Evolutionary conservation across 1,284 basidiomycete genomes (phyloP), one percentile per base, ranked within the genome.

Genomic region (Austroboletus niveus): DNA sequence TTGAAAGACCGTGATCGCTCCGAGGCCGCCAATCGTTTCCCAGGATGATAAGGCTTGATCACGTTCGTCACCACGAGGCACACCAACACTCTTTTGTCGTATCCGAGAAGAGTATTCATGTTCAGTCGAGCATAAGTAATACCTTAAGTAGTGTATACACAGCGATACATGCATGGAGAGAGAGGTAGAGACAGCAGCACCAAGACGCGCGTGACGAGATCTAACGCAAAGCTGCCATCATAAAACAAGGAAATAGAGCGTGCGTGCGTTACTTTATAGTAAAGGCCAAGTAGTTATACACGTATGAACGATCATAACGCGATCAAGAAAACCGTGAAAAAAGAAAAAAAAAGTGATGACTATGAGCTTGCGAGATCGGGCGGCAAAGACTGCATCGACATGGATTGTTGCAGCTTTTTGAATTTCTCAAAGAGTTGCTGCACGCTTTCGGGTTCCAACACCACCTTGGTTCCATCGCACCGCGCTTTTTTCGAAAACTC

Each of bases 381-480:
- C 12, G 22, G 46, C 14, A 5, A 10, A 27, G 50, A 60, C 20
- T 57, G 58, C 42, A 35, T 15, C 34, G 46, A 20, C 49, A 50
- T 32, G 27, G 43, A 41, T 24, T 55, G 47, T 17, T 47, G 62
- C 41, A 48, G 30, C 35, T 57, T 65, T 56, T 68, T 57, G 39
- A 89, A 73, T 48, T 71, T 75, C 64, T 86, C 80, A 54, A 89
- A 72, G 60, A 89, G 82, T 54, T 79, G 75, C 57, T 75, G 72
- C 57, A 89, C 83, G 31, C 84, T 80, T 60, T 79, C 74, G 14
- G 86, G 86, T 62, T 89, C 85, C 46, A 89, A 71, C 20, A 89
- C 87, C 40, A 89, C 85, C 70, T 87, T 88, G 31, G 81, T 82
- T 31, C 89, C 89, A 57, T 91, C 88, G 62, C 89, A 92, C 47